These are phyloP conservation scores for Boletus subcaerulescens DNA, from an alignment of 768 basidiomycete genomes.

Conservation along the genomic window DNA sequence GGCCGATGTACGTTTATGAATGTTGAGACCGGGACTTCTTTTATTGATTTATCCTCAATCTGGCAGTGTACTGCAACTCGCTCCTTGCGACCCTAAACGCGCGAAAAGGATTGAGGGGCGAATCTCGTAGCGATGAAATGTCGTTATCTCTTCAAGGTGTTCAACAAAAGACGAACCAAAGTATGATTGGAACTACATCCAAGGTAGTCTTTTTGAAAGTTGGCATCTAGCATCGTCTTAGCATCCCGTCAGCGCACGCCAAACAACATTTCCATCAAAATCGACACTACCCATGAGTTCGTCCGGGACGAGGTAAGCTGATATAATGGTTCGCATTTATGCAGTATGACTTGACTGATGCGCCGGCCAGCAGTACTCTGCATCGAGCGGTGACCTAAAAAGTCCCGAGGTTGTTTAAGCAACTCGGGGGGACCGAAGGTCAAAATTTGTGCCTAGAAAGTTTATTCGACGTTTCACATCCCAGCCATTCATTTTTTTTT, in stretches of 20 bases:
- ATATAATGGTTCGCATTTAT: no score
- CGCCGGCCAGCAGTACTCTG: conserved; percentile 17
- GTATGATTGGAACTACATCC: conserved; percentile 8
- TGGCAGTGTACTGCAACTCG: conserved; percentile 59
- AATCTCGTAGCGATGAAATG: conserved; percentile 25
- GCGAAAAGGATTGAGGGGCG: conserved; percentile 44
- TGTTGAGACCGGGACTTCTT: not conserved
- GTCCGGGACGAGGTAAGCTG: conserved; percentile 39
- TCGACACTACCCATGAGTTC: conserved; percentile 60
- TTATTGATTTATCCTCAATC: not conserved
- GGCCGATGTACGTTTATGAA: conserved; percentile 48
- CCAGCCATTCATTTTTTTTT: not conserved
- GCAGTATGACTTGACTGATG: not conserved
- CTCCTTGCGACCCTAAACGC: conserved; percentile 62
- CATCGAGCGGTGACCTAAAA: conserved; percentile 16
- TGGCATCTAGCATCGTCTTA: not conserved
- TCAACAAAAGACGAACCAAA: conserved; percentile 22
- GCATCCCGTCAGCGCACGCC: conserved; percentile 23
- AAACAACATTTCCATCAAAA: conserved; percentile 63
- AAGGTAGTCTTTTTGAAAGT: conserved; percentile 2
- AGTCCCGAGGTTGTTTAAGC: conserved; percentile 19
- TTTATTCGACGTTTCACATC: not conserved
- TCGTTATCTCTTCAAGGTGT: conserved; percentile 32
- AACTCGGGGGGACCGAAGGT: not conserved
- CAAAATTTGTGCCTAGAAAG: conserved; percentile 5